Evolutionary conservation across 2,329 filamentous ascomycete species (phyloP).

Genomic region (Penicillium sp.): DNA sequence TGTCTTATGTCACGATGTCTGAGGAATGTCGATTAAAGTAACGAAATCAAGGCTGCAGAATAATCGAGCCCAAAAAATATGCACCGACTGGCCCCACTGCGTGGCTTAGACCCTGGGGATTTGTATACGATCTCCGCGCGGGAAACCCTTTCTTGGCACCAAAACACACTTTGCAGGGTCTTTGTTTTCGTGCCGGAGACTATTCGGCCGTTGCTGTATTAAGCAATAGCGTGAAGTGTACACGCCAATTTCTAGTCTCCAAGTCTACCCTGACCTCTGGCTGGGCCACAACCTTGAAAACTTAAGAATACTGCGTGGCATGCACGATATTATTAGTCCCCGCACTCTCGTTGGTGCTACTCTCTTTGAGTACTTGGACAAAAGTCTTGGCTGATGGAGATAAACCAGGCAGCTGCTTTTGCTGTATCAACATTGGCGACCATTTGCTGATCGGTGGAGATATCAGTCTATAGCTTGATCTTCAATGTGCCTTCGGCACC

Average conservation of each 20-base stretch:
- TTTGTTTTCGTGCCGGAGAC: background rate
- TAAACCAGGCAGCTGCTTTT: conserved; percentile 22
- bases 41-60: background rate
- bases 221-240: background rate
- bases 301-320: background rate
- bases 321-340: conserved; percentile 4
- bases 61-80: background rate
- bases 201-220: background rate
- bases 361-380: background rate
- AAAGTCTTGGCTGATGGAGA: conserved; percentile 13
- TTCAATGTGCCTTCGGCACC: conserved; percentile 5
- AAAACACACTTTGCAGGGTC: background rate
- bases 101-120: conserved; percentile 19
- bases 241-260: background rate
- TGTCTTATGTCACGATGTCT: background rate
- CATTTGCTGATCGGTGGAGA: conserved; percentile 3
- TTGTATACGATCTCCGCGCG: background rate
- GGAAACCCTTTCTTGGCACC: conserved; percentile 7
- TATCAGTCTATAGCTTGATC: background rate
- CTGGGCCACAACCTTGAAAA: background rate
- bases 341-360: background rate
- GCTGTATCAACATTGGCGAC: conserved; percentile 13
- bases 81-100: conserved; percentile 8
- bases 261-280: background rate
- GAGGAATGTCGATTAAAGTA: background rate